Percentiles rank a stretch among this genome's conserved stretches.
phyloP scores from a whole-genome alignment of 2,329 filamentous ascomycete species.

The Lachnellula occidentalis region DNA sequence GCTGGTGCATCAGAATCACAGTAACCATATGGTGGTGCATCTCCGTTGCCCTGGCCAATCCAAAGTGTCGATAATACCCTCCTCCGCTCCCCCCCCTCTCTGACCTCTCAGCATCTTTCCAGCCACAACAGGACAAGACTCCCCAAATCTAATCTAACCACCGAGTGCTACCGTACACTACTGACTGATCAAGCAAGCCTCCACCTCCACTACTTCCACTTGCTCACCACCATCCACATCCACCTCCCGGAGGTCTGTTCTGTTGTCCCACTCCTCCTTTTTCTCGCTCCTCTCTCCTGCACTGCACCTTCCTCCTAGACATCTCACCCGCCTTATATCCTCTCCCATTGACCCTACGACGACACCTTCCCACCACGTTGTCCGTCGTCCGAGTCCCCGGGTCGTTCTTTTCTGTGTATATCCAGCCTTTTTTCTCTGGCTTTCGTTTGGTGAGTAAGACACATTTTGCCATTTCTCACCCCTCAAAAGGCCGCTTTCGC shows the following conservation, averaged over 20 bases:
- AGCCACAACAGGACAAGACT: no score
- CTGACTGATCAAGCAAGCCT: neutral
- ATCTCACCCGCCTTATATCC: slow-evolving; percentile 1
- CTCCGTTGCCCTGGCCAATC: neutral
- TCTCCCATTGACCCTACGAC: neutral
- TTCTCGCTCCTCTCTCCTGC: slow-evolving; percentile 6
- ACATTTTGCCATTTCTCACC: slow-evolving; percentile 5
- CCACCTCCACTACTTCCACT: neutral
- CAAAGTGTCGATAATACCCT: neutral
- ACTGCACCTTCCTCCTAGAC: neutral
- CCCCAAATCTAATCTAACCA: neutral
- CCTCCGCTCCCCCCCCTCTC: neutral
- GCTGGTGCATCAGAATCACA: no score
- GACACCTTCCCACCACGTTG: slow-evolving; percentile 11
- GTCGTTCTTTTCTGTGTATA: slow-evolving; percentile 24
- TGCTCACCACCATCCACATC: neutral
- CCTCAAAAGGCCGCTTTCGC: slow-evolving; percentile 10
- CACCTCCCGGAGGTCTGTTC: neutral
- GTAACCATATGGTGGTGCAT: neutral
- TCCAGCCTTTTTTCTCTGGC: slow-evolving; percentile 11
- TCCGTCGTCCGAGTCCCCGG: slow-evolving; percentile 12
- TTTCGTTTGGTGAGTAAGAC: slow-evolving; percentile 24
- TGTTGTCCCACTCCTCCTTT: slow-evolving; percentile 4
- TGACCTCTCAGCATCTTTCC: no score
- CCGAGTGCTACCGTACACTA: slow-evolving; percentile 5